phyloP scores from a whole-genome alignment of 352 stramenopile genomes.

The Pythium scleroteichum region DNA sequence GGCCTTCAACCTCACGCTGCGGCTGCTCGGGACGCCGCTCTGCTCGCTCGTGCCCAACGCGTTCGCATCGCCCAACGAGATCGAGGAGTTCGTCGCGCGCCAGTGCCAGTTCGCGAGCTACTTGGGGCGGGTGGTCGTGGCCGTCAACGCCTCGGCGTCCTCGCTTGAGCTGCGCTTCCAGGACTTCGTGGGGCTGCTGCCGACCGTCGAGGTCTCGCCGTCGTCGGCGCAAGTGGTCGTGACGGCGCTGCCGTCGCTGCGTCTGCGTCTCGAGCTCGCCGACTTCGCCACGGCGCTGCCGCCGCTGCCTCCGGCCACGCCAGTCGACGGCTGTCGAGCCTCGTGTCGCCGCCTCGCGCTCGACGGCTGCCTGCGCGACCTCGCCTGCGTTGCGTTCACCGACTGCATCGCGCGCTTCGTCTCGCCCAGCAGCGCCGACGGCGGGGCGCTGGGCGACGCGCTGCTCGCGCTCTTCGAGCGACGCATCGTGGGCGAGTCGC shows the following conservation, averaged over 20 bases:
- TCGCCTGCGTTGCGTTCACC: slow-evolving; percentile 48
- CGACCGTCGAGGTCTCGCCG: slow-evolving; percentile 30
- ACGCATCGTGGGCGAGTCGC: slow-evolving; percentile 23
- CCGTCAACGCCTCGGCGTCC: slow-evolving; percentile 1
- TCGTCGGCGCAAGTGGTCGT: slow-evolving; percentile 8
- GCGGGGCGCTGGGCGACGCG: slow-evolving; percentile 28
- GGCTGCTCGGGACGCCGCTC: slow-evolving; percentile 31
- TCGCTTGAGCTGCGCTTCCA: slow-evolving; percentile 45
- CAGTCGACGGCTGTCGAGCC: slow-evolving; percentile 15
- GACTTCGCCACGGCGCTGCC: slow-evolving; percentile 30
- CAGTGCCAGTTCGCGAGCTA: slow-evolving; percentile 49
- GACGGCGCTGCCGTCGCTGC: slow-evolving; percentile 28
- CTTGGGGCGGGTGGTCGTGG: slow-evolving; percentile 34
- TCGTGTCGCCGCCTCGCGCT: slow-evolving; percentile 41
- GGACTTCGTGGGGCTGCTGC: slow-evolving; percentile 49
- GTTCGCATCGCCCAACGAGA: slow-evolving; percentile 28
- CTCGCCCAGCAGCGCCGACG: neutral
- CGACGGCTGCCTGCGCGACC: slow-evolving; percentile 51
- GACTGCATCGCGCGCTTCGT: slow-evolving; percentile 44
- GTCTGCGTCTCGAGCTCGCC: slow-evolving; percentile 36
- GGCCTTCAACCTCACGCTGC: slow-evolving; percentile 30
- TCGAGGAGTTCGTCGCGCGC: slow-evolving; percentile 40
- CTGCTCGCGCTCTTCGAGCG: slow-evolving; percentile 43
- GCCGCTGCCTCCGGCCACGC: slow-evolving; percentile 7
- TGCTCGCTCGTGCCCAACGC: slow-evolving; percentile 37